Evolutionary conservation across 768 basidiomycete genomes (phyloP).

Genomic region (Auricularia heimuer): DNA sequence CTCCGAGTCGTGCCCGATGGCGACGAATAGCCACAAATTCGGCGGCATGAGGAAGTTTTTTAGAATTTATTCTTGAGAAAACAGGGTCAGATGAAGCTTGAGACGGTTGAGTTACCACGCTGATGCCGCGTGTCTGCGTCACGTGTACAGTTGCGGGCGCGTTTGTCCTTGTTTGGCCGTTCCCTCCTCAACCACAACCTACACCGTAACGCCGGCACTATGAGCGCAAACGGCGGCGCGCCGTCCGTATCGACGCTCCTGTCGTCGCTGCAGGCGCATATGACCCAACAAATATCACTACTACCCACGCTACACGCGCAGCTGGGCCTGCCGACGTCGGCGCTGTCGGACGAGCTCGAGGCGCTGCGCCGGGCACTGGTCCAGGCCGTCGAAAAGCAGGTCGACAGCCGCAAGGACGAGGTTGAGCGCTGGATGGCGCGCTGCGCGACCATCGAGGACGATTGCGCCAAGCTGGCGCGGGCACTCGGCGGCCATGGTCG

Average conservation of each 20-base stretch:
- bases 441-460: conserved; percentile 51
- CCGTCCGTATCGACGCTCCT: conserved; percentile 32
- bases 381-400: conserved; percentile 64
- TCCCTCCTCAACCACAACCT: too few relatives aligned
- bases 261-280: conserved; percentile 65
- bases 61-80: too few relatives aligned
- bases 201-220: conserved; percentile 3
- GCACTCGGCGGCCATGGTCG: conserved; percentile 67
- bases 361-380: conserved; percentile 66
- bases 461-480: conserved; percentile 55
- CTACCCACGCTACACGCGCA: conserved; percentile 75
- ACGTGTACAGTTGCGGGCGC: too few relatives aligned
- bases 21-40: too few relatives aligned
- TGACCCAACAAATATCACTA: conserved; percentile 72
- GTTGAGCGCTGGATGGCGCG: conserved; percentile 65
- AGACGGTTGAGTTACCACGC: too few relatives aligned
- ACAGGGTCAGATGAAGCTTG: too few relatives aligned
- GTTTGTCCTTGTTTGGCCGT: too few relatives aligned
- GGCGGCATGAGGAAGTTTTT: too few relatives aligned
- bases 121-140: too few relatives aligned
- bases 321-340: conserved; percentile 70
- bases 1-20: too few relatives aligned
- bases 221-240: not conserved
- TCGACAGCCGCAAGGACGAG: conserved; percentile 59
- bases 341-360: conserved; percentile 72